These are phyloP conservation scores for Aschersonia sp. DNA, from an alignment of 2,329 filamentous ascomycete species.

Conservation along the genomic window DNA sequence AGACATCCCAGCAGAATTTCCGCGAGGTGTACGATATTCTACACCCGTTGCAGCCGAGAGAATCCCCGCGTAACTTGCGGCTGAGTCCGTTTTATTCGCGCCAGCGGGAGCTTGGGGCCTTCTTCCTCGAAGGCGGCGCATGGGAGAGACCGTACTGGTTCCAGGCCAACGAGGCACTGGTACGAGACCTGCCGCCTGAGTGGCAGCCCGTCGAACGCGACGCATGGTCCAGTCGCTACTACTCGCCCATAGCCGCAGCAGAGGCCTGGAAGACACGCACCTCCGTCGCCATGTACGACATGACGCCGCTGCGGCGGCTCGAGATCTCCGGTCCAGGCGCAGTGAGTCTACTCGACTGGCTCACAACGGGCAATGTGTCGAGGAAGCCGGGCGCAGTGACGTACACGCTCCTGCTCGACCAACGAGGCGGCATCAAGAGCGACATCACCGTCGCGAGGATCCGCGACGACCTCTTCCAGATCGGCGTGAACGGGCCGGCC, in stretches of 20 bases:
- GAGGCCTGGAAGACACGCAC: slow-evolving; percentile 54
- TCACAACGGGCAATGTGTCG: slow-evolving; percentile 35
- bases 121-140: slow-evolving; percentile 42
- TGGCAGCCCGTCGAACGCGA: slow-evolving; percentile 44
- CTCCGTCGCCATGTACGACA: slow-evolving; percentile 46
- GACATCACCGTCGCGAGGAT: slow-evolving; percentile 43
- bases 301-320: slow-evolving; percentile 44
- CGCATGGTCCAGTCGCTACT: slow-evolving; percentile 40
- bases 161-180: slow-evolving; percentile 36
- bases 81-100: slow-evolving; percentile 42
- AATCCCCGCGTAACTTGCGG: slow-evolving; percentile 42
- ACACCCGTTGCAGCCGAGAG: slow-evolving; percentile 42
- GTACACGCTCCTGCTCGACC: slow-evolving; percentile 41
- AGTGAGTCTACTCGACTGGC: slow-evolving; percentile 34
- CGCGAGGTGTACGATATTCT: slow-evolving; percentile 51
- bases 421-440: slow-evolving; percentile 36
- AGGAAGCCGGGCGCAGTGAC: slow-evolving; percentile 33
- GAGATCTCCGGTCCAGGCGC: slow-evolving; percentile 44
- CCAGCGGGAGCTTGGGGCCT: slow-evolving; percentile 39
- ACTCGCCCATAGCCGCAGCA: slow-evolving; percentile 42
- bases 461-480: slow-evolving; percentile 32
- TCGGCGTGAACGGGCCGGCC: slow-evolving; percentile 39
- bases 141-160: slow-evolving; percentile 54
- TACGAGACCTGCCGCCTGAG: slow-evolving; percentile 32
- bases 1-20: slow-evolving; percentile 47